Conservation (phyloP, 179 eudicot species). For the Dionaea muscipula region DNA sequence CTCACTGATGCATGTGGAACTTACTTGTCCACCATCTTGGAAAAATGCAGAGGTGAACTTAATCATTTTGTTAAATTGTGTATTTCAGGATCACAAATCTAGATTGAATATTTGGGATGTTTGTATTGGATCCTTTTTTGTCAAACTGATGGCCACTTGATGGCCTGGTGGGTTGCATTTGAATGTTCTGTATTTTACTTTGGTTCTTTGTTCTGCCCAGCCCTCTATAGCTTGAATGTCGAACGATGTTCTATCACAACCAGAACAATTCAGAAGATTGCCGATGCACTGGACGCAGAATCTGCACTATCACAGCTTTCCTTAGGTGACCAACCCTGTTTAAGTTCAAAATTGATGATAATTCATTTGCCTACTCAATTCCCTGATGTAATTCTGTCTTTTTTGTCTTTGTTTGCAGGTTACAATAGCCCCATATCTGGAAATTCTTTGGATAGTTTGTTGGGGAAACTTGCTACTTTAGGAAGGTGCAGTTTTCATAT, state of each 20-base stretch:
- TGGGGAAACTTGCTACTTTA: slow-evolving; percentile 55
- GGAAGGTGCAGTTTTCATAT: slow-evolving; percentile 32
- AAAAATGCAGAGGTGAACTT: slow-evolving; percentile 65
- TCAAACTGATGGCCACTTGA: neutral
- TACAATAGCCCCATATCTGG: slow-evolving; percentile 61
- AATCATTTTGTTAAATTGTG: neutral
- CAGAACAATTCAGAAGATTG: slow-evolving; percentile 69
- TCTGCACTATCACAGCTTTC: slow-evolving; percentile 58
- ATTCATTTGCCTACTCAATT: neutral
- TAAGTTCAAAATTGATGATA: neutral
- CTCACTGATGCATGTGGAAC: slow-evolving; percentile 83
- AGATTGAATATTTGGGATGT: neutral
- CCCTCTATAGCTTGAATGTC: slow-evolving; percentile 72
- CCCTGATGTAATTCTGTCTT: slow-evolving; percentile 1
- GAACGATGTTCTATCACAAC: slow-evolving; percentile 83
- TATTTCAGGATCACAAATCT: neutral
- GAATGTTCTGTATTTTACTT: neutral
- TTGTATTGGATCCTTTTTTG: neutral
- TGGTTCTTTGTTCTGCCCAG: slow-evolving; percentile 28
- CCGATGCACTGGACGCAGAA: slow-evolving; percentile 53
- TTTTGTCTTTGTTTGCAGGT: slow-evolving; percentile 40
- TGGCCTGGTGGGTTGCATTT: neutral
- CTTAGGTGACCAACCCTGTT: slow-evolving; percentile 37
- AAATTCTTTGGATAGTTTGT: slow-evolving; percentile 42
- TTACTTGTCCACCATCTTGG: slow-evolving; percentile 57